Base-by-base conservation (phyloP, 2,329 filamentous ascomycete genomes). In the Fusarium pilosicola region DNA sequence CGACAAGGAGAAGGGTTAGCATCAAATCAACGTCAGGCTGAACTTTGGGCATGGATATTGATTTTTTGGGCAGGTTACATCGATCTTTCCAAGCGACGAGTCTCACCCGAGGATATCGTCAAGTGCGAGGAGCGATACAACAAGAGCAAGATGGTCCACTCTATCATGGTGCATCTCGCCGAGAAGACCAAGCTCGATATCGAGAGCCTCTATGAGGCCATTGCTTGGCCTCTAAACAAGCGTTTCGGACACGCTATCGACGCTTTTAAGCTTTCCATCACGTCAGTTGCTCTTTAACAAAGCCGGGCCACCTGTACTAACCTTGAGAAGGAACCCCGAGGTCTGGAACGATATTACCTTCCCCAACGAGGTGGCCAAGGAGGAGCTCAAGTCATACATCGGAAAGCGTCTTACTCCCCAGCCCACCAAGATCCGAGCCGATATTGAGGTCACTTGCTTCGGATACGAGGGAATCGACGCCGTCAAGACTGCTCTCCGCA, bases 51-150 rank as follows among this genome's bases (percentile, higher is more conserved):
- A 80, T 52, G n/a, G 54, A 58, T 42, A 72, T 71, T 80, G 70
- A 79, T 64, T 26, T 52, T 52, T 5, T 18, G 46, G 42, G 45
- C 71, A 85, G 83, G 95, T 73, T 99, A 99, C 83, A 99, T 99
- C 80, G 96, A 99, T 92, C 87, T 99, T 82, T 97, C 95, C 73
- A 99, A 99, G 89, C 95, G 96, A 82, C 93, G 96, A 87, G 96
- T 99, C 68, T 98, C 95, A 48, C 93, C 96, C 49, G 96, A 99
- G 84, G 96, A 99, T 86, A 96, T 98, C 74, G 89, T 97, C 78
- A 98, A 98, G 87, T 99, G 97, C 83, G 96, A 99, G 83, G 96
- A 99, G 87, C 91, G 96, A 78, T 99, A 98, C 89, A 99, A 99
- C 90, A 99, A 99, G 92, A 94, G 94, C 88, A 99, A 99, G 88